Base-by-base conservation (phyloP, 306 rosid species). In the Oemleria cerasiformis region DNA sequence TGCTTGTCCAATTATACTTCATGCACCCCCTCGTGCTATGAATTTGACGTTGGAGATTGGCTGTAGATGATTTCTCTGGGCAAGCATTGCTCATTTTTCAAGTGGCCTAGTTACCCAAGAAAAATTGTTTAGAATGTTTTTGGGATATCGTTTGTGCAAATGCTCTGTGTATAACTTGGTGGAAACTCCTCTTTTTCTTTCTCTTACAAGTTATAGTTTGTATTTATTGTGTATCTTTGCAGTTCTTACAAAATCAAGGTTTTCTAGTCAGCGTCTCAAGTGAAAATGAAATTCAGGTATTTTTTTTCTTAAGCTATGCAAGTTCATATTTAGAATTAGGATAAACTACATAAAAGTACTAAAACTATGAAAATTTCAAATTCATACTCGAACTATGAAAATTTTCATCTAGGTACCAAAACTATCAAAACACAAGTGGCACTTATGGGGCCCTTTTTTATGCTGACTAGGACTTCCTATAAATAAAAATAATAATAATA, bases 201-300 rank as follows among this genome's bases (percentile, higher is more conserved):
- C 59, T 11, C n/a, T 50, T 25, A 68, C 48, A 39, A 53, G 21
- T 39, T 73, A 58, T 59, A 17, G 66, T 69, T 53, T 68, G 48
- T 67, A 34, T 56, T 9, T 49, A 56, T 67, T 67, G 48, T 40
- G 44, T 65, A 9, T 71, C 50, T 68, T 74, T 66, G 65, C 92
- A 90, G 96, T 92, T 92, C 86, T 82, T 92, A 75, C 87, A 85
- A 81, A 90, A 92, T 82, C 96, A 86, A 78, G 96, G 98, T 79
- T 88, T 90, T 83, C 88, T 92, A 72, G 92, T 59, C 59, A 79
- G 96, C 58, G 74, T 92, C 82, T 84, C 96, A 41, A 85, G 79
- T 56, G 88, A 88, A 56, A 90, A 92, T 73, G 87, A 85, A 79
- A 85, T 92, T 81, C 96, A 90, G 98, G 98, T 92, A 82, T 49